These are phyloP conservation scores for Pyrus betulifolia DNA, from an alignment of 306 rosid species.

Conservation along the genomic window DNA sequence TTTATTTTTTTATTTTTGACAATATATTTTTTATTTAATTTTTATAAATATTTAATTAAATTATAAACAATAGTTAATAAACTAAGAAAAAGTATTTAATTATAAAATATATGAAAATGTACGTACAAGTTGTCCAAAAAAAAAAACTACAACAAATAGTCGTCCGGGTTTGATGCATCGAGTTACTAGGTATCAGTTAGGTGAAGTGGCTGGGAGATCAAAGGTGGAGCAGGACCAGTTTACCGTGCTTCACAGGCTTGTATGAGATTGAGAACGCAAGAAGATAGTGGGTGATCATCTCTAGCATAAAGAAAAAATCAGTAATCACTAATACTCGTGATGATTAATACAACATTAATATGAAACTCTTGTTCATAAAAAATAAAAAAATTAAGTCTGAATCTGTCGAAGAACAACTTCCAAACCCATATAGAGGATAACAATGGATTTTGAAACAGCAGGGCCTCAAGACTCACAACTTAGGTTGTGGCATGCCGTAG, in stretches of 20 bases:
- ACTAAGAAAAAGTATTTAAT: too few species aligned
- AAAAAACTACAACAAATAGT: too few species aligned
- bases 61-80: too few species aligned
- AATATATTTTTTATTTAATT: too few species aligned
- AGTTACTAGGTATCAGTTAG: too few species aligned
- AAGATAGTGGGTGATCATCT: conserved; percentile 86
- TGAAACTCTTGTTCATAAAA: background rate
- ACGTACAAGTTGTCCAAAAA: too few species aligned
- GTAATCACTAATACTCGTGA: background rate
- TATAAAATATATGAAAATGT: too few species aligned
- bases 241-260: conserved; percentile 95
- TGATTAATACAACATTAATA: background rate
- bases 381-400: background rate
- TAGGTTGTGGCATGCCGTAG: background rate
- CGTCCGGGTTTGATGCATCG: too few species aligned
- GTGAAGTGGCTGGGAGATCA: too few species aligned
- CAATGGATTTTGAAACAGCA: background rate
- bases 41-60: too few species aligned
- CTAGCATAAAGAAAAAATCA: conserved; percentile 3
- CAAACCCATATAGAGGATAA: background rate
- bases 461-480: background rate
- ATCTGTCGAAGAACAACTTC: background rate
- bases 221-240: conserved; percentile 38
- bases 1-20: too few species aligned
- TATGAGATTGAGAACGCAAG: conserved; percentile 90